These are phyloP conservation scores for Hysterium pulicare DNA, from an alignment of 2,329 filamentous ascomycete species.

Conservation along the genomic window DNA sequence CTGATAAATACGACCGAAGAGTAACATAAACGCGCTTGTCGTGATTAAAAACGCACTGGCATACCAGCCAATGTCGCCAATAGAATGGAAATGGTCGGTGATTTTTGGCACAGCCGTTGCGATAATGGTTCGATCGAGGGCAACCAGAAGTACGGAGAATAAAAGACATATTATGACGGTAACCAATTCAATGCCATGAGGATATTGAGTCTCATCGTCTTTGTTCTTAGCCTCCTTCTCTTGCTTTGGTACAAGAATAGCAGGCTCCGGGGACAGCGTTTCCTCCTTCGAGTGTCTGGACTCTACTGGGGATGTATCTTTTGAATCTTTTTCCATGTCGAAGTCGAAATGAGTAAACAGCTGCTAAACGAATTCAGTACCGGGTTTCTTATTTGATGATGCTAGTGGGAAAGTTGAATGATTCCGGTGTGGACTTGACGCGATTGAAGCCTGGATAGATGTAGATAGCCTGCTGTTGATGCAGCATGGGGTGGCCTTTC, in stretches of 20 bases:
- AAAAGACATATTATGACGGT: conserved; percentile 4
- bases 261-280: neutral
- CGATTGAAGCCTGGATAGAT: neutral
- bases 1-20: conserved; percentile 6
- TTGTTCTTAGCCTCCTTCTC: neutral
- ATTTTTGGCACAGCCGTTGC: conserved; percentile 14
- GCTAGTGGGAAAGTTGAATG: neutral
- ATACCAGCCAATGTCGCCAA: conserved; percentile 25
- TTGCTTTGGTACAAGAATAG: neutral
- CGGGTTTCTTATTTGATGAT: neutral
- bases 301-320: neutral
- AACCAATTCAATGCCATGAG: conserved; percentile 4
- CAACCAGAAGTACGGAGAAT: conserved; percentile 3
- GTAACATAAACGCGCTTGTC: conserved; percentile 4
- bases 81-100: conserved; percentile 14
- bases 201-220: neutral
- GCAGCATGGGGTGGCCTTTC: neutral
- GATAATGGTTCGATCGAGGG: conserved; percentile 12
- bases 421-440: no score
- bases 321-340: neutral
- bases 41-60: conserved; percentile 23
- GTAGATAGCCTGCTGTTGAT: neutral
- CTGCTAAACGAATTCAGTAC: no score
- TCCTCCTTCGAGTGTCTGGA: neutral
- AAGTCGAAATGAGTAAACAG: no score